Evolutionary conservation across 768 basidiomycete genomes (phyloP).

Genomic region (Lactarius pseudohatsudake): DNA sequence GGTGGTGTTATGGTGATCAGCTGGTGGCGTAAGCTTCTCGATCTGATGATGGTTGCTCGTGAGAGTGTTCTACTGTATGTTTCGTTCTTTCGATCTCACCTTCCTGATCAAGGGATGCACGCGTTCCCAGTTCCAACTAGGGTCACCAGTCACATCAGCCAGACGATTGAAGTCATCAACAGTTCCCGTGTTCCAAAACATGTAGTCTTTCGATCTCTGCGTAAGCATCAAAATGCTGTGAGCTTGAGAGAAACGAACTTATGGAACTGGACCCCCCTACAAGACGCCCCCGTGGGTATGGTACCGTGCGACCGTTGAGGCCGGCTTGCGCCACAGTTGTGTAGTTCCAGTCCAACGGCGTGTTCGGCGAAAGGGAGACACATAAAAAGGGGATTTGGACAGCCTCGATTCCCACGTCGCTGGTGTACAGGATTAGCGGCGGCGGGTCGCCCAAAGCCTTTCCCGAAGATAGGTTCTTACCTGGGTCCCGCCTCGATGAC

Average conservation of each 20-base stretch:
- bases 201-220: slow-evolving; percentile 19
- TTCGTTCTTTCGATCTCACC: background rate
- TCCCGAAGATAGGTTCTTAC: background rate
- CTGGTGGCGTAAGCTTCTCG: slow-evolving; percentile 40
- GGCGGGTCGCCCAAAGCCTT: background rate
- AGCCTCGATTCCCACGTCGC: slow-evolving; percentile 23
- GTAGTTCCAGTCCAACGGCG: slow-evolving; percentile 35
- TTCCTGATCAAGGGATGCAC: slow-evolving; percentile 16
- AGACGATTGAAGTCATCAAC: slow-evolving; percentile 28
- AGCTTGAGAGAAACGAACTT: slow-evolving; percentile 27
- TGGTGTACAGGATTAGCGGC: slow-evolving; percentile 4
- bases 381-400: slow-evolving; percentile 30
- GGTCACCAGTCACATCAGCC: slow-evolving; percentile 25
- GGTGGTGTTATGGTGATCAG: slow-evolving; percentile 41
- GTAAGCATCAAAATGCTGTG: slow-evolving; percentile 23
- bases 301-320: slow-evolving; percentile 28
- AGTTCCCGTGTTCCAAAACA: slow-evolving; percentile 30
- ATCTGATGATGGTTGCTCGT: slow-evolving; percentile 31
- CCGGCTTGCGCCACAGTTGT: slow-evolving; percentile 31
- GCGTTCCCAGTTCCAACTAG: slow-evolving; percentile 21
- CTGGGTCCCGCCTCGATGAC: slow-evolving; percentile 34
- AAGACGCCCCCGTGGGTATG: slow-evolving; percentile 32
- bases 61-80: background rate
- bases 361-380: slow-evolving; percentile 24
- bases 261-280: slow-evolving; percentile 34